Percentiles rank a stretch among this genome's conserved stretches.
phyloP scores from a whole-genome alignment of 129 eudicot genomes.

The Escallonia herrerae region DNA sequence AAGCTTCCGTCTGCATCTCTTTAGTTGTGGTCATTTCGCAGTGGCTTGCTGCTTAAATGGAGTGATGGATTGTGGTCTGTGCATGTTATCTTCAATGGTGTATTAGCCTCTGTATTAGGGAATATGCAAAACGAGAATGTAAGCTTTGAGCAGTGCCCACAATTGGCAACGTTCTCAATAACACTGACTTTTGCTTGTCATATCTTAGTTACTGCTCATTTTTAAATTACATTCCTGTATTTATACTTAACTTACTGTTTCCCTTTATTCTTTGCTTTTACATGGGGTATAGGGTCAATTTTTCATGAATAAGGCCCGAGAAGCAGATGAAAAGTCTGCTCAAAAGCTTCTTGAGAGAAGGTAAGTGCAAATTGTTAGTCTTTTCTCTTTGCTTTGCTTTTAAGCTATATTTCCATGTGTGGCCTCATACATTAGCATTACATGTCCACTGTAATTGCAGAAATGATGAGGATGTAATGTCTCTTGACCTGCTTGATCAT shows the following conservation, averaged over 20 bases:
- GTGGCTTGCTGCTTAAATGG: too few relatives aligned
- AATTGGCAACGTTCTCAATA: not conserved
- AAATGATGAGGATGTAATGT: slow-evolving; percentile 38
- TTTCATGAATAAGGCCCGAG: slow-evolving; percentile 54
- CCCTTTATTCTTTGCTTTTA: slow-evolving; percentile 10
- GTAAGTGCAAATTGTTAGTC: slow-evolving; percentile 13
- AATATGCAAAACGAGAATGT: too few relatives aligned
- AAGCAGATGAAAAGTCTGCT: slow-evolving; percentile 60
- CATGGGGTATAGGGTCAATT: slow-evolving; percentile 58
- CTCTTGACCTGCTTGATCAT: slow-evolving; percentile 34
- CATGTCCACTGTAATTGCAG: slow-evolving; percentile 26
- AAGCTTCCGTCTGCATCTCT: too few relatives aligned
- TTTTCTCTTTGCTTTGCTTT: not conserved
- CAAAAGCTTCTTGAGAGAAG: slow-evolving; percentile 50
- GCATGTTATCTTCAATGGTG: too few relatives aligned
- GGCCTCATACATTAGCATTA: not conserved
- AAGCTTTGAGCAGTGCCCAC: not conserved
- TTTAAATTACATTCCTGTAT: not conserved
- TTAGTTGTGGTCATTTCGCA: too few relatives aligned
- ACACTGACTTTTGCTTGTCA: not conserved
- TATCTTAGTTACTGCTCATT: not conserved
- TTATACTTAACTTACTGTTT: not conserved
- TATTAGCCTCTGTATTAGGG: too few relatives aligned
- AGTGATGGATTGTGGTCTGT: too few relatives aligned
- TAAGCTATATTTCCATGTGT: not conserved